Conservation (phyloP, 192 early-diverging fungal species). For the Gaertneriomyces sp. region DNA sequence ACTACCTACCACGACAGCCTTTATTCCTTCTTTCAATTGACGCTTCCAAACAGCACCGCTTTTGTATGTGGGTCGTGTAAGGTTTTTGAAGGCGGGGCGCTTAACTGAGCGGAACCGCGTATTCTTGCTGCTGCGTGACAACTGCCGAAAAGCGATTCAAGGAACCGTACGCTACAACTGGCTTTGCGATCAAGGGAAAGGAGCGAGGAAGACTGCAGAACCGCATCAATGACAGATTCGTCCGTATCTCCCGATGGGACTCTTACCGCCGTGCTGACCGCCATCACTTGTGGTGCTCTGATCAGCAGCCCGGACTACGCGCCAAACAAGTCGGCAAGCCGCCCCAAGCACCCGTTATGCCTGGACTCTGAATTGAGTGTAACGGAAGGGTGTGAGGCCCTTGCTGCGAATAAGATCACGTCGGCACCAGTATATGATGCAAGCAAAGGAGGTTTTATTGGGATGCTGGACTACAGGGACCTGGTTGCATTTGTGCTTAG, state of each 20-base stretch:
- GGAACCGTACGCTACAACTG: too few relatives aligned
- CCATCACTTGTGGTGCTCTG: conserved; percentile 24
- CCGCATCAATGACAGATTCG: background rate
- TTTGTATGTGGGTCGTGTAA: too few relatives aligned
- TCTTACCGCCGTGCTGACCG: conserved; percentile 16
- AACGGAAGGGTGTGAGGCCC: conserved; percentile 45
- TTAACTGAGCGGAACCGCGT: too few relatives aligned
- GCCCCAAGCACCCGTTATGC: conserved; percentile 38
- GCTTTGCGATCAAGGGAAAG: too few relatives aligned
- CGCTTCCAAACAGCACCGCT: too few relatives aligned
- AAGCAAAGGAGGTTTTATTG: conserved; percentile 40
- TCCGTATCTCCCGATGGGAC: conserved; percentile 6
- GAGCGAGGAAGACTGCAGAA: too few relatives aligned
- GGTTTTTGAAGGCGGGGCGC: too few relatives aligned
- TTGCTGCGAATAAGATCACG: conserved; percentile 44
- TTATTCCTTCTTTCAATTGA: too few relatives aligned
- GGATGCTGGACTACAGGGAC: conserved; percentile 55
- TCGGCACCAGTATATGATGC: conserved; percentile 49
- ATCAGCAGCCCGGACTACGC: conserved; percentile 3
- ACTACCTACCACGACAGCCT: too few relatives aligned
- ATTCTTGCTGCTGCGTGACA: too few relatives aligned
- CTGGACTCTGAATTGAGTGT: conserved; percentile 45
- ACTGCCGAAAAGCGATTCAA: too few relatives aligned
- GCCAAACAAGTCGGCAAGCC: conserved; percentile 3
- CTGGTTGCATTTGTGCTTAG: conserved; percentile 46